A percentile compares a stretch with the other conserved stretches of the same genome.
Evolutionary conservation across 1,284 basidiomycete genomes (phyloP).

Genomic region (Pseudozyma pruni): DNA sequence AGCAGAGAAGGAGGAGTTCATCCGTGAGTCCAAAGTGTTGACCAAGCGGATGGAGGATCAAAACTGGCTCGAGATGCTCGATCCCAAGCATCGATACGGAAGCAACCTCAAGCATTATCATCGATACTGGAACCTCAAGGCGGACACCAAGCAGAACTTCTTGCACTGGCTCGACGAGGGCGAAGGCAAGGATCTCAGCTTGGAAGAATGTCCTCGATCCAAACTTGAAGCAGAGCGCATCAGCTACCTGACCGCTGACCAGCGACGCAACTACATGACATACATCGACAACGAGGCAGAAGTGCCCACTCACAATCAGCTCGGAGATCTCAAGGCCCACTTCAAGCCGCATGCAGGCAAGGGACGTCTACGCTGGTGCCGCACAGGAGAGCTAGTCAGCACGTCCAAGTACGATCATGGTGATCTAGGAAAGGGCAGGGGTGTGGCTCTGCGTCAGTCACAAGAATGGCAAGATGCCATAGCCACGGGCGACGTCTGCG

Average conservation of each 20-base stretch:
- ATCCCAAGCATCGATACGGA: conserved; percentile 52
- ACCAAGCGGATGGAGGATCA: conserved; percentile 50
- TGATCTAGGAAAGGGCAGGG: conserved; percentile 58
- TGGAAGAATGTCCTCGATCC: conserved; percentile 76
- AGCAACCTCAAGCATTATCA: conserved; percentile 58
- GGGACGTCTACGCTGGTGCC: conserved; percentile 77
- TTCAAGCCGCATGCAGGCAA: conserved; percentile 21
- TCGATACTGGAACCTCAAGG: conserved; percentile 37
- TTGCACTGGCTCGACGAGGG: conserved; percentile 76
- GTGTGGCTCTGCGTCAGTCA: conserved; percentile 48
- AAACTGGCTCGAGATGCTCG: conserved; percentile 53
- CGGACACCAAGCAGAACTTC: conserved; percentile 50
- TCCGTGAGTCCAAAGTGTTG: conserved; percentile 31
- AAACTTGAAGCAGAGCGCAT: conserved; percentile 75
- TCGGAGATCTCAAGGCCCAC: conserved; percentile 16
- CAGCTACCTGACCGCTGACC: conserved; percentile 70
- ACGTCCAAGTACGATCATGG: conserved; percentile 61
- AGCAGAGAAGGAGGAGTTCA: conserved; percentile 29
- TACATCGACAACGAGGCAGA: conserved; percentile 69
- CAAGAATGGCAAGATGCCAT: conserved; percentile 44
- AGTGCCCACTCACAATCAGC: neutral
- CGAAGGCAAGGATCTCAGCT: conserved; percentile 75
- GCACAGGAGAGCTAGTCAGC: conserved; percentile 73
- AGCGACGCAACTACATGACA: conserved; percentile 78
- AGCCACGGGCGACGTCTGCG: conserved; percentile 23